Evolutionary conservation across 148 eudicot species (phyloP).

Genomic region (Pouteria glomerata): DNA sequence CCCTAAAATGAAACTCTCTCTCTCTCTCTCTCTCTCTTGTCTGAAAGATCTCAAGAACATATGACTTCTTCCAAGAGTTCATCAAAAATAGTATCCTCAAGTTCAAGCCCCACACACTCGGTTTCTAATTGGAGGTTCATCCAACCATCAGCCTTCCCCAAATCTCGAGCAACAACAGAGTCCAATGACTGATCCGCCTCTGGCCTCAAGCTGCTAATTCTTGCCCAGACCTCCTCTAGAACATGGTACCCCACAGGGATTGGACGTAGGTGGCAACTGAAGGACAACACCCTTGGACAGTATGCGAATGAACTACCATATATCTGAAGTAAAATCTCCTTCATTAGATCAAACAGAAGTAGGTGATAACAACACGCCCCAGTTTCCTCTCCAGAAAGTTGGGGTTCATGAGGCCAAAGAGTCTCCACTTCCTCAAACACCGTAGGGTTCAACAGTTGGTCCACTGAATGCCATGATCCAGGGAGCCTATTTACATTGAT

Average conservation of each 20-base stretch:
- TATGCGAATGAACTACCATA: constrained; percentile 49
- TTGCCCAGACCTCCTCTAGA: constrained; percentile 50
- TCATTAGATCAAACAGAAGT: constrained; percentile 60
- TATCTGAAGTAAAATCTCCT: constrained; percentile 48
- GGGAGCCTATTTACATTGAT: constrained; percentile 27
- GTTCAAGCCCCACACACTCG: constrained; percentile 51
- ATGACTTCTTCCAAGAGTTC: constrained; percentile 54
- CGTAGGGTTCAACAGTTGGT: constrained; percentile 50
- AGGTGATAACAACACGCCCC: constrained; percentile 25
- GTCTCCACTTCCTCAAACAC: constrained; percentile 57
- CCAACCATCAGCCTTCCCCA: constrained; percentile 54
- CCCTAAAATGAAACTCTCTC: too few relatives aligned
- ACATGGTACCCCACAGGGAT: constrained; percentile 22
- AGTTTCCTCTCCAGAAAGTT: constrained; percentile 19
- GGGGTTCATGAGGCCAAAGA: constrained; percentile 39
- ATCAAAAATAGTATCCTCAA: constrained; percentile 56
- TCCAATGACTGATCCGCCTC: constrained; percentile 40
- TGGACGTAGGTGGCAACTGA: constrained; percentile 41
- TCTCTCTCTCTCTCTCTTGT: too few relatives aligned
- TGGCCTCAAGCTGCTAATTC: constrained; percentile 25
- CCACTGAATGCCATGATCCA: constrained; percentile 36
- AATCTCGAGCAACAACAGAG: constrained; percentile 34
- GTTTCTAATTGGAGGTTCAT: constrained; percentile 66
- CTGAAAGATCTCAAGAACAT: constrained; percentile 4
- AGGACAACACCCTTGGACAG: constrained; percentile 65